These are phyloP conservation scores for Cruciata laevipes DNA, from an alignment of 257 asterid species.

Conservation along the genomic window DNA sequence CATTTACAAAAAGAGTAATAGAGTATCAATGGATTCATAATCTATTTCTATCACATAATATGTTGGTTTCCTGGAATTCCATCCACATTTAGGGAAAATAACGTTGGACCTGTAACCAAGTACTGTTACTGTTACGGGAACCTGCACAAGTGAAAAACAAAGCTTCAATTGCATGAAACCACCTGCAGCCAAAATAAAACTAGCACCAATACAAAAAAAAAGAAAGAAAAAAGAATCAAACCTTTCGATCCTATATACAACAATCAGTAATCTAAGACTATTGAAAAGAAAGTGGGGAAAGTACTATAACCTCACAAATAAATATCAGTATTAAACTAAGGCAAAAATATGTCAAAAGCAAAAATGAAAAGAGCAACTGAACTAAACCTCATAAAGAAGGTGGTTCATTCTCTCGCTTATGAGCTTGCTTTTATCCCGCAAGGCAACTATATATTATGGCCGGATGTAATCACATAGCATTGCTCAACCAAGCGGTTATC, in stretches of 20 bases:
- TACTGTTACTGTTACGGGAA: slow-evolving; percentile 88
- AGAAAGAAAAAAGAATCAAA: no score
- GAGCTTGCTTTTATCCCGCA: not conserved
- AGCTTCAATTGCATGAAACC: not conserved
- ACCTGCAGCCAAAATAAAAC: not conserved
- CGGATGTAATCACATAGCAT: not conserved
- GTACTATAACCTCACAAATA: no score
- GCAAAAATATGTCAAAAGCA: not conserved
- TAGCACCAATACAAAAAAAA: not conserved
- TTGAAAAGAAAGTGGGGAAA: no score
- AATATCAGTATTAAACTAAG: no score
- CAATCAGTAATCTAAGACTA: no score
- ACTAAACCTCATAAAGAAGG: slow-evolving; percentile 2
- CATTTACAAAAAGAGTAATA: no score
- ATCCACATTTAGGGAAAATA: not conserved
- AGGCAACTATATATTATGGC: not conserved
- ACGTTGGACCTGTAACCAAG: not conserved
- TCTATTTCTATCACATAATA: no score
- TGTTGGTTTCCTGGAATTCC: not conserved
- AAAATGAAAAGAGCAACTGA: not conserved
- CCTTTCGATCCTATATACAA: no score
- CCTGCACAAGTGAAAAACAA: slow-evolving; percentile 33
- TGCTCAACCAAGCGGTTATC: not conserved
- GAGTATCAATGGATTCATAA: no score
- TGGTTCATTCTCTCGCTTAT: not conserved